Evolutionary conservation across 2,329 filamentous ascomycete genomes (phyloP).

Genomic region (Atkinsonella texensis): DNA sequence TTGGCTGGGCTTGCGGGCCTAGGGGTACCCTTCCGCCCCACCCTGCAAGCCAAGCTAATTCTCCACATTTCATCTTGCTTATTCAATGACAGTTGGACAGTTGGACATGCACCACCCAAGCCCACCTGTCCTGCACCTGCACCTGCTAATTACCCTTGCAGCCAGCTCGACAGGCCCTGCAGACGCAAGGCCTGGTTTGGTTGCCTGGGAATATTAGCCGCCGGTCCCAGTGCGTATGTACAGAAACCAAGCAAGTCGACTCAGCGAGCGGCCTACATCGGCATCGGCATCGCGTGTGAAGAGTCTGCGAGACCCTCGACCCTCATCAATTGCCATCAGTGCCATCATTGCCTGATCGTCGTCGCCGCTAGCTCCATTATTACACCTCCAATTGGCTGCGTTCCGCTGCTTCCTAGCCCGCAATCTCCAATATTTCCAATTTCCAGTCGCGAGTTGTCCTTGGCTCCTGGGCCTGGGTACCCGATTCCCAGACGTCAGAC

Average conservation of each 20-base stretch:
- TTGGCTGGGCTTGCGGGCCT: too few relatives aligned
- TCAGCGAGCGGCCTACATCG: too few relatives aligned
- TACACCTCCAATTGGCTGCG: slow-evolving; percentile 1
- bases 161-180: background rate
- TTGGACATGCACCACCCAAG: background rate
- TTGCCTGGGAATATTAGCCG: background rate
- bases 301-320: background rate
- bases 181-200: background rate
- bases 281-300: too few relatives aligned
- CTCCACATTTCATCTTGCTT: slow-evolving; percentile 2
- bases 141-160: background rate
- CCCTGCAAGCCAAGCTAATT: background rate
- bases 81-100: background rate
- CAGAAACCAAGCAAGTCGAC: too few relatives aligned
- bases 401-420: background rate
- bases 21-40: background rate
- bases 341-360: background rate
- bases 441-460: background rate
- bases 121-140: background rate
- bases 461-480: background rate
- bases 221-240: too few relatives aligned
- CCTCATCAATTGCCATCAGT: too few relatives aligned
- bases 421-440: background rate
- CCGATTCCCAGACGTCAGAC: background rate
- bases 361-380: background rate